Conservation (phyloP, 2,329 filamentous ascomycete genomes). For the Alternaria burnsii region DNA sequence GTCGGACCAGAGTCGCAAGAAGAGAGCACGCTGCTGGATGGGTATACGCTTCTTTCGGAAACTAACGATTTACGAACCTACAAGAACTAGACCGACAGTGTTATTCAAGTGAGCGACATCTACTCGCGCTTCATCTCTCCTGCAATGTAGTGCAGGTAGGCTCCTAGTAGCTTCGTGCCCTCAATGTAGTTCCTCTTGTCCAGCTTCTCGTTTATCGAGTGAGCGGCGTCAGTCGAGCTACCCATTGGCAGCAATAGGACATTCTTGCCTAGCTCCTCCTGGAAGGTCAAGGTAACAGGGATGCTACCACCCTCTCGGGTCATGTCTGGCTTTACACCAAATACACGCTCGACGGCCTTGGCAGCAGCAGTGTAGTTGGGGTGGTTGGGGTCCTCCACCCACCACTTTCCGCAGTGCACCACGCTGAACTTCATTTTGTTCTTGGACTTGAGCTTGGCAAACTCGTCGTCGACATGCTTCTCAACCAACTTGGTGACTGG, state of each 20-base stretch:
- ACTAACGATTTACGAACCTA: not conserved
- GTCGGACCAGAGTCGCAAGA: not conserved
- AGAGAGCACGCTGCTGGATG: constrained; percentile 3
- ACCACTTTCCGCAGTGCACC: constrained; percentile 97
- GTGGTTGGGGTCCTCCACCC: constrained; percentile 96
- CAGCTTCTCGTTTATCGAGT: constrained; percentile 98
- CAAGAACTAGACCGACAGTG: not conserved
- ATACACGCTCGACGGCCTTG: constrained; percentile 96
- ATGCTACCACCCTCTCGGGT: constrained; percentile 97
- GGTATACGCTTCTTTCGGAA: constrained; percentile 19
- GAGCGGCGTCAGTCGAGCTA: constrained; percentile 92
- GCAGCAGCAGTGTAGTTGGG: constrained; percentile 97
- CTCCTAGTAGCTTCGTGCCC: constrained; percentile 92
- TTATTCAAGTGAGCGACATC: not conserved
- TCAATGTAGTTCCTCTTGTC: constrained; percentile 98
- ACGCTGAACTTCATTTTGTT: constrained; percentile 84
- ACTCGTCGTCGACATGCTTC: constrained; percentile 83
- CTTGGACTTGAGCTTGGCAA: constrained; percentile 88
- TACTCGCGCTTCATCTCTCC: constrained; percentile 73
- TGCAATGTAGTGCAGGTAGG: constrained; percentile 95
- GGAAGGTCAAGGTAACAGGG: constrained; percentile 94
- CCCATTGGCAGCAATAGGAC: constrained; percentile 96
- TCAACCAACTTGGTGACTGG: constrained; percentile 86
- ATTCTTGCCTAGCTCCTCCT: constrained; percentile 98
- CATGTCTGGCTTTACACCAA: constrained; percentile 91